These are phyloP conservation scores for Aurantiochytrium sp. DNA, from an alignment of 108 stramenopile species.

Conservation along the genomic window DNA sequence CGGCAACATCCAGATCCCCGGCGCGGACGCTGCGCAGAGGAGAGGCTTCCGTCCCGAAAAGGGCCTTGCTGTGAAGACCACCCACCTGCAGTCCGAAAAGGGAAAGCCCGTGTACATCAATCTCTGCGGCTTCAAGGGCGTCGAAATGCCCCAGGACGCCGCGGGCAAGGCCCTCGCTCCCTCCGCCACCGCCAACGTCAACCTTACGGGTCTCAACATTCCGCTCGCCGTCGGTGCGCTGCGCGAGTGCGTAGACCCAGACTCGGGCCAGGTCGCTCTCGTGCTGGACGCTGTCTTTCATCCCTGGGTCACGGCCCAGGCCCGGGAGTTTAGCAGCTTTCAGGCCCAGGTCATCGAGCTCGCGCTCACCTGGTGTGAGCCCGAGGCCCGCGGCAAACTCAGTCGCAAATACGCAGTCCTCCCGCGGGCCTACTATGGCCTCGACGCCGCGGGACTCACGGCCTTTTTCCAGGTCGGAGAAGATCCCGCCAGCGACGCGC, in stretches of 20 bases:
- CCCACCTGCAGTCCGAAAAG: neutral
- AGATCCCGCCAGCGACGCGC: neutral
- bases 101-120: neutral
- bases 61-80: neutral
- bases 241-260: neutral
- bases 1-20: neutral
- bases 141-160: neutral
- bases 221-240: neutral
- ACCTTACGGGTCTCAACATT: neutral
- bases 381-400: neutral
- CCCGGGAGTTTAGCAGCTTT: neutral
- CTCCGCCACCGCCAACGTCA: neutral
- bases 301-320: neutral
- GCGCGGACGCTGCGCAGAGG: too few relatives aligned
- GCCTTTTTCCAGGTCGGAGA: neutral
- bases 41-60: constrained; percentile 7
- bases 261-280: neutral
- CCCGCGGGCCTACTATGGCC: neutral
- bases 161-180: neutral
- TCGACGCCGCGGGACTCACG: neutral
- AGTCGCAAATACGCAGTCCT: neutral
- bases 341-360: constrained; percentile 2
- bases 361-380: neutral
- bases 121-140: neutral
- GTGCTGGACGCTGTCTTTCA: neutral